Percentiles rank a stretch among this genome's conserved stretches.
phyloP scores from a whole-genome alignment of 345 rosid genomes.

The Citropsis articulata region DNA sequence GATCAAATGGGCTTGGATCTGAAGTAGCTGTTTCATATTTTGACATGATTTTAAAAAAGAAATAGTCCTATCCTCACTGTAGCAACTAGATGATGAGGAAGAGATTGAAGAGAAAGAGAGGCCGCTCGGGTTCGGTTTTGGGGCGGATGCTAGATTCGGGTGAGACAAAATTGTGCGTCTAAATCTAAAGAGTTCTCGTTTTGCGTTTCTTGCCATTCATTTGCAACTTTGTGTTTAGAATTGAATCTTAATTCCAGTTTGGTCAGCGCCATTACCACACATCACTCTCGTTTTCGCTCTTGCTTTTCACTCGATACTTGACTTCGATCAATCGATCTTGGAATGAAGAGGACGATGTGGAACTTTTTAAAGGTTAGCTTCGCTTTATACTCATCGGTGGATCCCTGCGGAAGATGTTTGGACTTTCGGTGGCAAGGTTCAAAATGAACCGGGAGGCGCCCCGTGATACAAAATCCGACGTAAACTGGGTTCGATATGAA shows the following conservation, averaged over 20 bases:
- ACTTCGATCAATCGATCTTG: too few species aligned
- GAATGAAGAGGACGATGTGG: too few species aligned
- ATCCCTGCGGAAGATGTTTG: too few species aligned
- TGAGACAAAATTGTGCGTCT: conserved; percentile 16
- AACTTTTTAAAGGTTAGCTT: too few species aligned
- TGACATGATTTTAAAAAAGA: conserved; percentile 35
- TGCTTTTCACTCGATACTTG: not conserved
- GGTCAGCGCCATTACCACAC: conserved; percentile 23
- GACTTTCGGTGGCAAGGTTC: too few species aligned
- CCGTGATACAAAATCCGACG: too few species aligned
- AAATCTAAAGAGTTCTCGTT: conserved; percentile 42
- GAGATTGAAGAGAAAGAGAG: not conserved
- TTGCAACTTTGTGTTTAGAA: conserved; percentile 17
- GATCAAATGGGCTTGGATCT: conserved; percentile 58
- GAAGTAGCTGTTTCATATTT: conserved; percentile 33
- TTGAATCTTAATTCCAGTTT: conserved; percentile 1
- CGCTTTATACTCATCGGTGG: too few species aligned
- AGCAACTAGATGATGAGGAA: conserved; percentile 2
- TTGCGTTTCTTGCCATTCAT: conserved; percentile 71
- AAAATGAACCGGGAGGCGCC: too few species aligned
- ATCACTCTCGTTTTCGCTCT: not conserved
- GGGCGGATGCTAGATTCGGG: not conserved
- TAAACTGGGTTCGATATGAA: too few species aligned
- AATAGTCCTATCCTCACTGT: conserved; percentile 11
- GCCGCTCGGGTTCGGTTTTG: not conserved